Percentiles rank a stretch among this genome's conserved stretches.
phyloP scores from a whole-genome alignment of 805 yeast genomes.

The Starmera amethionina region DNA sequence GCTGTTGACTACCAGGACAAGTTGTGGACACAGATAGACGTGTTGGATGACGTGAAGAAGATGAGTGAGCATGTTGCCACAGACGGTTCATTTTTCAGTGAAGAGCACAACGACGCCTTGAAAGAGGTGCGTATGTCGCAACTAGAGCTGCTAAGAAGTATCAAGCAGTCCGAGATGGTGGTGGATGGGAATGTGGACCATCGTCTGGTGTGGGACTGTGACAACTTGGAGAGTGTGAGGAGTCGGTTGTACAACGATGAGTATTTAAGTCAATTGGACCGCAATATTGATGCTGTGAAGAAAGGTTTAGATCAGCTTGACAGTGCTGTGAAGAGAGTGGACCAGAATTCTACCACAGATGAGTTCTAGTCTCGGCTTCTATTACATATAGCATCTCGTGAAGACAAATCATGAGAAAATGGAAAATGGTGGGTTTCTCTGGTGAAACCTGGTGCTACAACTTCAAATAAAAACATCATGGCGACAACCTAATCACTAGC shows the following conservation, averaged over 20 bases:
- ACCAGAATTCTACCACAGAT: slow-evolving; percentile 28
- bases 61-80: slow-evolving; percentile 12
- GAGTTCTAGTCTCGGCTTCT: slow-evolving; percentile 19
- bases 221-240: slow-evolving; percentile 22
- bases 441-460: too few species aligned
- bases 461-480: too few species aligned
- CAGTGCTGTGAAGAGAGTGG: slow-evolving; percentile 36
- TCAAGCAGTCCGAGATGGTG: slow-evolving; percentile 19
- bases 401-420: not conserved
- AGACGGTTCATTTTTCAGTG: slow-evolving; percentile 21
- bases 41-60: slow-evolving; percentile 66
- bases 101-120: slow-evolving; percentile 39
- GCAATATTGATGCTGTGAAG: slow-evolving; percentile 39
- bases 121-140: slow-evolving; percentile 50
- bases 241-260: slow-evolving; percentile 34
- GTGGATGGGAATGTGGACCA: slow-evolving; percentile 6
- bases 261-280: slow-evolving; percentile 41
- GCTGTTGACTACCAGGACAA: slow-evolving; percentile 60
- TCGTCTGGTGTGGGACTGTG: slow-evolving; percentile 11
- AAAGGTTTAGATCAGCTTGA: slow-evolving; percentile 42
- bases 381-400: not conserved
- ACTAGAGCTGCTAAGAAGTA: slow-evolving; percentile 25
- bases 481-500: too few species aligned
- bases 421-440: too few species aligned
- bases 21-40: slow-evolving; percentile 82